Evolutionary conservation across 108 stramenopile species (phyloP), one percentile per base, ranked within the genome.

Genomic region (Ochromonas danica): DNA sequence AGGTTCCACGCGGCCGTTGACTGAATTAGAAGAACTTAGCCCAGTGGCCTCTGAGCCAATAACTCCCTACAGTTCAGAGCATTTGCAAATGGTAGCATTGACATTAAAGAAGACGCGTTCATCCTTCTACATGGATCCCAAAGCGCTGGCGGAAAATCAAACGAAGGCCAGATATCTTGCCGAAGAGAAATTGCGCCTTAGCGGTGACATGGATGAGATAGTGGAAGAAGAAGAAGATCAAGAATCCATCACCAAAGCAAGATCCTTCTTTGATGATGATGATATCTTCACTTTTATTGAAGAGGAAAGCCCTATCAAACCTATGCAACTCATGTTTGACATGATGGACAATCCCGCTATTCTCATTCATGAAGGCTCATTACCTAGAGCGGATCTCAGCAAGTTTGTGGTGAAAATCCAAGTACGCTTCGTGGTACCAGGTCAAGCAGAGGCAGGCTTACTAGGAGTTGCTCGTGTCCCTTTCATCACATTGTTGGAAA

Each of bases 381-480:
- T 67, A 25, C 63, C 63, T 6, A 67, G 25, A 36, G 6, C 27
- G 10, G 63, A 67, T 36, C 25, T 67, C 3, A 14, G 14, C 3
- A 67, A 67, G 31, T 6, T 67, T 6, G 25, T 67, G 31, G 25
- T 67, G 10, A 67, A 67, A 36, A 36, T 67, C 6, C 63, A 67
- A 67, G 63, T 67, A 6, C 31, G 3, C 3, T 67, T 67, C 31
- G 22, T 17, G 17, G 22, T 57, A 10, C 51, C 51, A 10, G 51
- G 51, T 57, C 10, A 17, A 17, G 10, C 10, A 10, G 10, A 17
- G 51, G 51, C 51, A 10, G 51, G 51, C 22, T n/a, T n/a, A n/a
- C n/a, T n/a, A n/a, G n/a, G n/a, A n/a, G n/a, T n/a, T n/a, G 51
- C 17, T 17, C 51, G 51, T 22, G 22, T 57, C 22, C 51, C 51